These are phyloP conservation scores for Papiliotrema flavescens DNA, from an alignment of 1,284 basidiomycete genomes.

Conservation along the genomic window DNA sequence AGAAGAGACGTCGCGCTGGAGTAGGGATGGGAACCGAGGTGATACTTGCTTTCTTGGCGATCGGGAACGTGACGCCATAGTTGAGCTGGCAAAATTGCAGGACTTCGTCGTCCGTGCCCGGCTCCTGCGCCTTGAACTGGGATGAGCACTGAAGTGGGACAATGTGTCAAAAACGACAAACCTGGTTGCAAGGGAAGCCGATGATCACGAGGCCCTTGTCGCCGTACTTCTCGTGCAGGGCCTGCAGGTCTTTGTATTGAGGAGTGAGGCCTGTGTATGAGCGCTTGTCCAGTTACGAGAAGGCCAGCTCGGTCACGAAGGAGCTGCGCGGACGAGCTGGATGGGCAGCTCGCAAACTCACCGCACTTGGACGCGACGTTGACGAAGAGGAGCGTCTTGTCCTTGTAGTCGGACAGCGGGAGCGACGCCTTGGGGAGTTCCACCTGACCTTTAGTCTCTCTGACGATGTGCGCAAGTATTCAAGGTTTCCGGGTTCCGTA, in stretches of 20 bases:
- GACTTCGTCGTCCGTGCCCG: constrained; percentile 67
- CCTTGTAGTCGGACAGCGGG: constrained; percentile 39
- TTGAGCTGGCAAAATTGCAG: constrained; percentile 58
- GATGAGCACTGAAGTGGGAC: neutral
- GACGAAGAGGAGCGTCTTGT: constrained; percentile 47
- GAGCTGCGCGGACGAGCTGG: too few species aligned
- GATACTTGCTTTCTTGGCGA: constrained; percentile 67
- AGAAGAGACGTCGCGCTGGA: too few species aligned
- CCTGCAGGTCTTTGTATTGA: constrained; percentile 82
- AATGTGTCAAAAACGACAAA: constrained; percentile 41
- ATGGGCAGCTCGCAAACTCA: constrained; percentile 8
- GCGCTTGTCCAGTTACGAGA: neutral
- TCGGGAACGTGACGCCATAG: constrained; percentile 76
- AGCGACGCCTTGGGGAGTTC: constrained; percentile 36
- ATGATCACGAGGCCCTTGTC: constrained; percentile 70
- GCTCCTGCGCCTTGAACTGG: constrained; percentile 62
- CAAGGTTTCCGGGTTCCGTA: too few species aligned
- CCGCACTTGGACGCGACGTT: constrained; percentile 49
- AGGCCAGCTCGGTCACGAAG: too few species aligned
- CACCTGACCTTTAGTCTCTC: too few species aligned
- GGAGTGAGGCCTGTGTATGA: constrained; percentile 65
- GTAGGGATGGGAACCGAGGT: too few species aligned
- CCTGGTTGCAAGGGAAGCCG: constrained; percentile 91
- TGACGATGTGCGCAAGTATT: too few species aligned
- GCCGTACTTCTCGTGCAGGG: constrained; percentile 77